These are phyloP conservation scores for Trichoderma semiorbis DNA, from an alignment of 2,329 filamentous ascomycete genomes.

Conservation along the genomic window DNA sequence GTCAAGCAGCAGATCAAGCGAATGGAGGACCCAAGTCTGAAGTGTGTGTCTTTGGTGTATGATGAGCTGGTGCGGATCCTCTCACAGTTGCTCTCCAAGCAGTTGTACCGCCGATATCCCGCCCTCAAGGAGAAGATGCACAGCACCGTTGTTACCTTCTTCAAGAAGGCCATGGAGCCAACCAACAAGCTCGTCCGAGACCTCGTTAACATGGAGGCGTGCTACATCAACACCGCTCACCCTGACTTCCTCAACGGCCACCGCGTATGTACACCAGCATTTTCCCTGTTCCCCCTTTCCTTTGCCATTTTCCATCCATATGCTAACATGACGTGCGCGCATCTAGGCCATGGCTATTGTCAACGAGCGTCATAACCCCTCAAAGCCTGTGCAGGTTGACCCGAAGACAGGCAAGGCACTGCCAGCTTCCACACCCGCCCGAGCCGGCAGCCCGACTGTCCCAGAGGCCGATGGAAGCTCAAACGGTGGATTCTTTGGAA, in stretches of 20 bases:
- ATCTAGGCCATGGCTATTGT: constrained; percentile 89
- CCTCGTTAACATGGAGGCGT: constrained; percentile 90
- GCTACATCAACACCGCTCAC: constrained; percentile 98
- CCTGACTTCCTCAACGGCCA: constrained; percentile 97
- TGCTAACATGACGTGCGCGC: constrained; percentile 15
- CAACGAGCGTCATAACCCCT: constrained; percentile 79
- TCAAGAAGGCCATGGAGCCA: constrained; percentile 97
- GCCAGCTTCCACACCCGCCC: constrained; percentile 62
- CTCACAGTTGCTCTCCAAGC: constrained; percentile 81
- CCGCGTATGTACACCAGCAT: constrained; percentile 52
- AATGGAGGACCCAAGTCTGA: constrained; percentile 91
- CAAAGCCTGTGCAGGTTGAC: constrained; percentile 90
- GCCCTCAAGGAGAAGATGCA: constrained; percentile 95
- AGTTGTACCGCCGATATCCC: constrained; percentile 91
- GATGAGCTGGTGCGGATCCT: constrained; percentile 96
- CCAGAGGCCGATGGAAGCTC: constrained; percentile 44
- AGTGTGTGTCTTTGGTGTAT: constrained; percentile 95
- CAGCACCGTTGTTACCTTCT: constrained; percentile 84
- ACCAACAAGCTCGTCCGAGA: constrained; percentile 96
- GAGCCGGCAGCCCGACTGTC: constrained; percentile 72
- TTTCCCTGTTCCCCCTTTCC: neutral
- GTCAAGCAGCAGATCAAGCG: constrained; percentile 98
- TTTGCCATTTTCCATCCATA: neutral
- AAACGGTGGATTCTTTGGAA: constrained; percentile 89
- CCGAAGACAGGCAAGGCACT: constrained; percentile 98